phyloP scores from a whole-genome alignment of 1,284 basidiomycete species.

The Ceraceosorus guamensis region DNA sequence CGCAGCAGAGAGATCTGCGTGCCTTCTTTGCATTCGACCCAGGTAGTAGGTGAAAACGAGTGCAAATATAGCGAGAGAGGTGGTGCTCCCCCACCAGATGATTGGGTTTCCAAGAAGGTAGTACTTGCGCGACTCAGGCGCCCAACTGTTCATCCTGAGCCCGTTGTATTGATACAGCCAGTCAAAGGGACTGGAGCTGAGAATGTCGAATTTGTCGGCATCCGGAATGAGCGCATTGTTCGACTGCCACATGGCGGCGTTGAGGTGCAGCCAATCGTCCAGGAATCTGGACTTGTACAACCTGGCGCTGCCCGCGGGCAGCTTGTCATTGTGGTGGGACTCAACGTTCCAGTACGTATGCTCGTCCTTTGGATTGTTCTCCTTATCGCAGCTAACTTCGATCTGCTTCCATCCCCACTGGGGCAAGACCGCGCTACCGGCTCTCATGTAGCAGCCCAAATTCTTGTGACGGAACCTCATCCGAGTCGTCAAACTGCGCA shows the following conservation, averaged over 20 bases:
- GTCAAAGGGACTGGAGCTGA: slow-evolving; percentile 82
- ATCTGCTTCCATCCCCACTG: slow-evolving; percentile 99
- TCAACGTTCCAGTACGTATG: slow-evolving; percentile 99
- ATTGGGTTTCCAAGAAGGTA: slow-evolving; percentile 88
- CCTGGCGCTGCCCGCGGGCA: slow-evolving; percentile 72
- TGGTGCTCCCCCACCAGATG: slow-evolving; percentile 78
- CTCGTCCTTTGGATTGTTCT: slow-evolving; percentile 70
- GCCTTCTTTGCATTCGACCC: slow-evolving; percentile 76
- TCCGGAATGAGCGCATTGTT: slow-evolving; percentile 96
- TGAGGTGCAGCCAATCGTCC: slow-evolving; percentile 95
- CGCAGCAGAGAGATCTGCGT: slow-evolving; percentile 78
- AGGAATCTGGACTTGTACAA: slow-evolving; percentile 86
- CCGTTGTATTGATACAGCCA: slow-evolving; percentile 89
- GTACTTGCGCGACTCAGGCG: slow-evolving; percentile 53
- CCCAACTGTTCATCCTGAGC: slow-evolving; percentile 91
- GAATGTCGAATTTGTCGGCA: slow-evolving; percentile 93
- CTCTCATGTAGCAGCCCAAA: slow-evolving; percentile 66
- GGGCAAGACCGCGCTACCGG: slow-evolving; percentile 79
- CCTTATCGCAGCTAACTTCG: slow-evolving; percentile 86
- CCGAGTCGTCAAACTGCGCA: slow-evolving; percentile 83
- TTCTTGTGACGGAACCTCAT: slow-evolving; percentile 73
- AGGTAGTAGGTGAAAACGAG: slow-evolving; percentile 64
- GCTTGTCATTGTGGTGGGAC: slow-evolving; percentile 91
- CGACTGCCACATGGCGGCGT: slow-evolving; percentile 99
- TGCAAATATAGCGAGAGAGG: slow-evolving; percentile 61